phyloP scores from a whole-genome alignment of 2,329 filamentous ascomycete genomes.

The Ceratocystis variospora region DNA sequence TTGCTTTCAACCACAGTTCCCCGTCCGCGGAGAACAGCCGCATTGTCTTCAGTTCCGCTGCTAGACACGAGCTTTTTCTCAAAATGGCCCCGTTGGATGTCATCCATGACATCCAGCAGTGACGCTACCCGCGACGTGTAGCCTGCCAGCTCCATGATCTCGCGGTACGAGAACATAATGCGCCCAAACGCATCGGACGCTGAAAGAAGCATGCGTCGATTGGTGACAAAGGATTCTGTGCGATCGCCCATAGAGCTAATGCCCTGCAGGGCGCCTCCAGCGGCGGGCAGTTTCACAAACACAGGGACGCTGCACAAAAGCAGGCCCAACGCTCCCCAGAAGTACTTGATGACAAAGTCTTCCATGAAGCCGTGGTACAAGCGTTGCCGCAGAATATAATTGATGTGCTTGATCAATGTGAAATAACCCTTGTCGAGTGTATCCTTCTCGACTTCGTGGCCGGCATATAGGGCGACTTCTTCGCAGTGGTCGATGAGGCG shows the following conservation, averaged over 20 bases:
- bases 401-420: slow-evolving; percentile 97
- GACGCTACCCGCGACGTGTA: slow-evolving; percentile 88
- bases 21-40: slow-evolving; percentile 66
- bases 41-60: slow-evolving; percentile 66
- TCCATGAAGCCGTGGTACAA: slow-evolving; percentile 99
- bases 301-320: slow-evolving; percentile 88
- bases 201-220: slow-evolving; percentile 77
- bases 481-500: slow-evolving; percentile 91
- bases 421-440: slow-evolving; percentile 97
- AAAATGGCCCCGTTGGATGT: slow-evolving; percentile 78
- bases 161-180: slow-evolving; percentile 95
- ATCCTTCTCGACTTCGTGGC: slow-evolving; percentile 89
- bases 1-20: slow-evolving; percentile 70
- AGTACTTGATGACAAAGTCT: slow-evolving; percentile 98
- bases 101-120: slow-evolving; percentile 84
- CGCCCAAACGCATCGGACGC: slow-evolving; percentile 92
- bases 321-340: slow-evolving; percentile 89
- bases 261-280: slow-evolving; percentile 30
- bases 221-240: slow-evolving; percentile 77
- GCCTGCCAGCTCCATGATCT: slow-evolving; percentile 88
- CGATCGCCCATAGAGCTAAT: slow-evolving; percentile 53
- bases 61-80: slow-evolving; percentile 95
- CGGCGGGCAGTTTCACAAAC: slow-evolving; percentile 78
- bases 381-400: slow-evolving; percentile 75
- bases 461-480: slow-evolving; percentile 81